Evolutionary conservation across 225 moss, liverwort and hornwort genomes (phyloP).

Genomic region (Rhytidiadelphus loreus): DNA sequence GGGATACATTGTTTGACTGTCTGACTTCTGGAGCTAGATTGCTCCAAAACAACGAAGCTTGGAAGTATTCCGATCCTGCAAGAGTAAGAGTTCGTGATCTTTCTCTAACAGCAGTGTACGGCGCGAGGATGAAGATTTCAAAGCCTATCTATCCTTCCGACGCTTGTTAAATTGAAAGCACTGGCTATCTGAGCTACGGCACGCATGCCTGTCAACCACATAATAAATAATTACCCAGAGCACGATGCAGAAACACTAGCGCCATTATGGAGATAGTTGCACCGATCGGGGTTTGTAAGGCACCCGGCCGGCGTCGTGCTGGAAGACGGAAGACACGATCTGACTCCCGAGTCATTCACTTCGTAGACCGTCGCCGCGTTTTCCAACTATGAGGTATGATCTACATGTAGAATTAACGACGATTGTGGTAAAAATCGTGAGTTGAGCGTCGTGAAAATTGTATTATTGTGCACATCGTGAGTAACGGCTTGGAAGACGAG

Average conservation of each 20-base stretch:
- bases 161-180: conserved; percentile 23
- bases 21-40: conserved; percentile 22
- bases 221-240: conserved; percentile 3
- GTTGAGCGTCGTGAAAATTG: not conserved
- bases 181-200: not conserved
- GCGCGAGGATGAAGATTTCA: not conserved
- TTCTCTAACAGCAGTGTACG: conserved; percentile 4
- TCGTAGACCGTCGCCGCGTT: no score
- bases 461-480: not conserved
- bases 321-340: not conserved
- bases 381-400: not conserved
- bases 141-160: conserved; percentile 5
- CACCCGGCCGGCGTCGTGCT: not conserved
- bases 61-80: conserved; percentile 1
- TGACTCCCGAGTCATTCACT: not conserved
- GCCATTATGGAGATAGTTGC: not conserved
- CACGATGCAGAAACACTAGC: not conserved
- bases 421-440: not conserved
- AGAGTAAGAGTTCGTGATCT: conserved; percentile 26
- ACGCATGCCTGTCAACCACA: not conserved
- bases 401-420: not conserved
- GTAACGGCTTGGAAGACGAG: not conserved
- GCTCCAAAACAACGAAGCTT: not conserved
- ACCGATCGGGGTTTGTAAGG: not conserved
- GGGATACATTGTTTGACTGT: not conserved